A percentile compares a stretch with the other conserved stretches of the same genome.
These are phyloP conservation scores for Didymella keratinophila DNA, from an alignment of 2,329 filamentous ascomycete genomes.

Conservation along the genomic window DNA sequence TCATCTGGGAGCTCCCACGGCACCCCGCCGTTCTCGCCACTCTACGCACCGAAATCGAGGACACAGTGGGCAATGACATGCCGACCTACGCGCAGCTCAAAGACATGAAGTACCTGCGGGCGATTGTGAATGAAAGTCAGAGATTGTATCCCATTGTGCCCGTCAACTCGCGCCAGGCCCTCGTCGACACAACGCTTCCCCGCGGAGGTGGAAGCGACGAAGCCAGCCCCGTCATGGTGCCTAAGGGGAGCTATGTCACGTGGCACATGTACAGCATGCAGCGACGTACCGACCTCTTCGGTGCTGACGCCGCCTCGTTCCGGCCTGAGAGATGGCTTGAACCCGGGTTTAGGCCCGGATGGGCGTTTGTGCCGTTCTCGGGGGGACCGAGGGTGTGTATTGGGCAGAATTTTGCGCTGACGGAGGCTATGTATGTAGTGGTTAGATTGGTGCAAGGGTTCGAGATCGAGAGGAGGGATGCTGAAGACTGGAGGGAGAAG, in stretches of 20 bases:
- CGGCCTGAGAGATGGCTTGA: slow-evolving; percentile 48
- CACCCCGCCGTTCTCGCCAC: slow-evolving; percentile 43
- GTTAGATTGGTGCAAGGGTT: slow-evolving; percentile 34
- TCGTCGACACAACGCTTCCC: slow-evolving; percentile 40
- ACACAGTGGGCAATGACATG: slow-evolving; percentile 55
- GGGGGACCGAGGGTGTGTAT: slow-evolving; percentile 40
- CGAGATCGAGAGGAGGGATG: slow-evolving; percentile 30
- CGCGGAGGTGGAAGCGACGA: slow-evolving; percentile 42
- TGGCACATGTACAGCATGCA: slow-evolving; percentile 40
- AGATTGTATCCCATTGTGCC: slow-evolving; percentile 45
- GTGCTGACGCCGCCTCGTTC: slow-evolving; percentile 43
- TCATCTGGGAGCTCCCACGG: slow-evolving; percentile 48
- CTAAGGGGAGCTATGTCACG: slow-evolving; percentile 32
- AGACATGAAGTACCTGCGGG: slow-evolving; percentile 39
- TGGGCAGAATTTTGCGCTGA: slow-evolving; percentile 40
- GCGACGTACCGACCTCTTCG: slow-evolving; percentile 41
- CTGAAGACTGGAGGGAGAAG: slow-evolving; percentile 35
- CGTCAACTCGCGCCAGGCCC: slow-evolving; percentile 38
- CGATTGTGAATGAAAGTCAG: slow-evolving; percentile 42
- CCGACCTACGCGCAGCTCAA: slow-evolving; percentile 43
- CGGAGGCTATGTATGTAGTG: slow-evolving; percentile 33
- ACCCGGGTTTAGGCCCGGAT: slow-evolving; percentile 30
- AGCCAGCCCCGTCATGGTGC: slow-evolving; percentile 36
- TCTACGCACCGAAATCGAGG: slow-evolving; percentile 45
- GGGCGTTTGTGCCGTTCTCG: slow-evolving; percentile 41